Percentiles rank a stretch among this genome's conserved stretches.
Evolutionary conservation across 257 asterid genomes (phyloP).

Genomic region (Solanum corneliomulleri): DNA sequence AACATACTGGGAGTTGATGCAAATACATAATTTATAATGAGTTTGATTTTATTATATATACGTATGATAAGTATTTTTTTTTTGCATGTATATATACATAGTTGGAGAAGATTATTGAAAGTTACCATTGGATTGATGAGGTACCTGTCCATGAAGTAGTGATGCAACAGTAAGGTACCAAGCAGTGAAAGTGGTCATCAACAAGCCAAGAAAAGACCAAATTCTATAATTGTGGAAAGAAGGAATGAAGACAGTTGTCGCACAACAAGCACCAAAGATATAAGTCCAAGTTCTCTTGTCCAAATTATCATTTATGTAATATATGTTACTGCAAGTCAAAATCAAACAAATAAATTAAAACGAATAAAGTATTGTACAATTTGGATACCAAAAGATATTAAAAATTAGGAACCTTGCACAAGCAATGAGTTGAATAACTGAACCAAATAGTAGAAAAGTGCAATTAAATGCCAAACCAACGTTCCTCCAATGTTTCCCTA

Average conservation of each 20-base stretch:
- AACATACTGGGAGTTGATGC: neutral
- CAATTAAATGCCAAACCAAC: conserved; percentile 28
- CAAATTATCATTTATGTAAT: conserved; percentile 36
- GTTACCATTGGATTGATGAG: neutral
- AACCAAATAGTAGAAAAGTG: conserved; percentile 36
- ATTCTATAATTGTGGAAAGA: conserved; percentile 46
- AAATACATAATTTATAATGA: neutral
- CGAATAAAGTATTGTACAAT: no score
- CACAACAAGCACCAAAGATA: conserved; percentile 13
- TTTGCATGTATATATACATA: neutral
- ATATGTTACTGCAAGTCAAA: conserved; percentile 27
- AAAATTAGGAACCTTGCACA: conserved; percentile 26
- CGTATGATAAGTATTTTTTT: neutral
- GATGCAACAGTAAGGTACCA: conserved; percentile 49
- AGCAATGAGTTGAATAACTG: conserved; percentile 43
- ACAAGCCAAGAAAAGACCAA: conserved; percentile 41
- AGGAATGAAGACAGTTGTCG: conserved; percentile 12
- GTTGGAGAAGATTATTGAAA: neutral
- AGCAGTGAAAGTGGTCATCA: conserved; percentile 43
- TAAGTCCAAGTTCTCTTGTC: conserved; percentile 9
- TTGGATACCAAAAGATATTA: neutral
- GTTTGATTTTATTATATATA: neutral
- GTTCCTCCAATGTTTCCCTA: conserved; percentile 41
- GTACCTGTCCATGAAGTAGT: conserved; percentile 40
- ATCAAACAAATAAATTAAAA: neutral